A percentile compares a stretch with the other conserved stretches of the same genome.
Conservation (phyloP, 139 green algal species). For the Chlorella sp. region DNA sequence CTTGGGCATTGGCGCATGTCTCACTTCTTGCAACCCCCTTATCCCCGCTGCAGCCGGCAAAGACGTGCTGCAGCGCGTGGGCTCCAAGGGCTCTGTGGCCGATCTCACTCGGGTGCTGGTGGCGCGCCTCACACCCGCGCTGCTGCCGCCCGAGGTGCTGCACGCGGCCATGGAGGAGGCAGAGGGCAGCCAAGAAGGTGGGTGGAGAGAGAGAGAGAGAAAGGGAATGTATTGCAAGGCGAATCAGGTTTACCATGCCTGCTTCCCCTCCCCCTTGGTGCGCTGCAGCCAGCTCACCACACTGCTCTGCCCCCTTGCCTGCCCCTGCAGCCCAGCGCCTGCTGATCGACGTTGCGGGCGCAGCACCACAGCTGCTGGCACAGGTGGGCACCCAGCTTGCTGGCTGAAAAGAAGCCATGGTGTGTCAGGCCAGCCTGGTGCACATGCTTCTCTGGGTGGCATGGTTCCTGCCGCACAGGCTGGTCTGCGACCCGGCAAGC, state of each 20-base stretch:
- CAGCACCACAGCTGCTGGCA: constrained; percentile 45
- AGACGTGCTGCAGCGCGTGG: constrained; percentile 76
- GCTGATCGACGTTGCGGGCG: constrained; percentile 34
- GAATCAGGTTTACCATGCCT: too few relatives aligned
- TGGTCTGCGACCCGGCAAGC: too few relatives aligned
- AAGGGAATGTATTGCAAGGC: too few relatives aligned
- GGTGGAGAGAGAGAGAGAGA: too few relatives aligned
- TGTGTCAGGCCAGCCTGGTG: background rate
- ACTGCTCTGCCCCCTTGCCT: background rate
- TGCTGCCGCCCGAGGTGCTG: constrained; percentile 67
- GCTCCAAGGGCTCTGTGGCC: constrained; percentile 55
- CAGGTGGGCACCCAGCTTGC: constrained; percentile 16
- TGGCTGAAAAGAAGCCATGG: background rate
- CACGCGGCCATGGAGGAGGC: constrained; percentile 55
- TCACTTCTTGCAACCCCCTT: too few relatives aligned
- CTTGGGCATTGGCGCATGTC: too few relatives aligned
- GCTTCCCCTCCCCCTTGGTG: too few relatives aligned
- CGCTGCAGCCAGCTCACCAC: background rate
- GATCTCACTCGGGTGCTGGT: constrained; percentile 61
- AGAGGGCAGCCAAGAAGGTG: constrained; percentile 7
- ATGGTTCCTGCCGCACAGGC: too few relatives aligned
- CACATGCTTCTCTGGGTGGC: background rate
- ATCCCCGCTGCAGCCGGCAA: constrained; percentile 36
- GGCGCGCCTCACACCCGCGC: constrained; percentile 51
- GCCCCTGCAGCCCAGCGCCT: constrained; percentile 28